These are phyloP conservation scores for Hypocreales sp. DNA, from an alignment of 2,329 filamentous ascomycete genomes.

Conservation along the genomic window DNA sequence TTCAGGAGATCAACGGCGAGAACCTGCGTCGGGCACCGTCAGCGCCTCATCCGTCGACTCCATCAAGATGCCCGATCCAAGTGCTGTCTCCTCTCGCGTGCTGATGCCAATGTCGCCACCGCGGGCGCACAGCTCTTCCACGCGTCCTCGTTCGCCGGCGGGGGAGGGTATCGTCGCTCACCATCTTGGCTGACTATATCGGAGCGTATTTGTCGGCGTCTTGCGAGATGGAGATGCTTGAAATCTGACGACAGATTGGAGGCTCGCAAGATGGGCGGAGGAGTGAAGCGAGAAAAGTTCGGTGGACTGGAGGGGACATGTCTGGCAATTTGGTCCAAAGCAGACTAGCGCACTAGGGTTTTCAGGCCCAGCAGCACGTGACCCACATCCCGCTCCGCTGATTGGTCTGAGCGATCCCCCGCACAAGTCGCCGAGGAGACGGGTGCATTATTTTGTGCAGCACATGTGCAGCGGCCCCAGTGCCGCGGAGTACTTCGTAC, in stretches of 20 bases:
- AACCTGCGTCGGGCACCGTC: constrained; percentile 53
- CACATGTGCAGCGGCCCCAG: too few species aligned
- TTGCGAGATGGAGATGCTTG: constrained; percentile 32
- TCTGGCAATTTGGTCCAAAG: constrained; percentile 21
- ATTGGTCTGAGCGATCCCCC: constrained; percentile 7
- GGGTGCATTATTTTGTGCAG: constrained; percentile 1
- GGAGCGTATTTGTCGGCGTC: constrained; percentile 22
- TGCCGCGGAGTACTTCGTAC: too few species aligned
- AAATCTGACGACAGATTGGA: constrained; percentile 42
- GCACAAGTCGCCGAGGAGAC: constrained; percentile 1
- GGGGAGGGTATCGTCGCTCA: constrained; percentile 28
- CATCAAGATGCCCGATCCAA: too few species aligned
- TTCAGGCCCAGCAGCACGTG: constrained; percentile 20
- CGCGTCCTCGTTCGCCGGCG: constrained; percentile 6
- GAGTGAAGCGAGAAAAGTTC: constrained; percentile 34
- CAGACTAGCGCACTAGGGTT: constrained; percentile 23
- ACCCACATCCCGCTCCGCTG: constrained; percentile 3
- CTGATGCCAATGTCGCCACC: not conserved
- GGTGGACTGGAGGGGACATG: constrained; percentile 19
- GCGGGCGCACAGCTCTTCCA: constrained; percentile 4
- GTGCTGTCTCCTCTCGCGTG: too few species aligned
- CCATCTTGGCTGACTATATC: constrained; percentile 51
- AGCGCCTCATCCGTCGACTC: too few species aligned
- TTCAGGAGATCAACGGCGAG: constrained; percentile 99
- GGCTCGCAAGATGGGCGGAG: constrained; percentile 31